A percentile compares a stretch with the other conserved stretches of the same genome.
Conservation (phyloP, 805 yeast genomes). For the Ascoidea rubescens region DNA sequence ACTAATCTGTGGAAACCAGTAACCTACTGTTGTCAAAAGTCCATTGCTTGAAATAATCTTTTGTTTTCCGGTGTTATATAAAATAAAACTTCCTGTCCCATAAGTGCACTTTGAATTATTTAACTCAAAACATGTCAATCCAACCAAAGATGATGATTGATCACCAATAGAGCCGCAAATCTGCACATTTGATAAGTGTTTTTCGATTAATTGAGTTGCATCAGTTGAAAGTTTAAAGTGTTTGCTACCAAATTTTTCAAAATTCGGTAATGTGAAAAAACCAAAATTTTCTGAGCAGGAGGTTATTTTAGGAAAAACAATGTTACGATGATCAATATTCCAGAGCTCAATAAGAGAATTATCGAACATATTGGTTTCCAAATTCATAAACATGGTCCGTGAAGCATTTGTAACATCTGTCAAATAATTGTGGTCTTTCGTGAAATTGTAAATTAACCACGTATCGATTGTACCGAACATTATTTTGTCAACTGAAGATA, state of each 20-base stretch:
- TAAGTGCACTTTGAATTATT: constrained; percentile 93
- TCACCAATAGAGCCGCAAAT: constrained; percentile 88
- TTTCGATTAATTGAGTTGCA: constrained; percentile 32
- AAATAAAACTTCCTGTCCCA: constrained; percentile 89
- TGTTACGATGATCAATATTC: constrained; percentile 56
- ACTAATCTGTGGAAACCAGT: constrained; percentile 64
- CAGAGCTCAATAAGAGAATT: constrained; percentile 62
- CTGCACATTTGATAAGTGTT: constrained; percentile 47
- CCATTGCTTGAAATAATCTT: constrained; percentile 69
- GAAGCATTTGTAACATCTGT: constrained; percentile 89
- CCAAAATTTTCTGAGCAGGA: constrained; percentile 76
- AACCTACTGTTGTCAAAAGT: constrained; percentile 79
- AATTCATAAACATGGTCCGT: constrained; percentile 80
- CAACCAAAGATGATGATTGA: constrained; percentile 87
- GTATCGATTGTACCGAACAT: constrained; percentile 93
- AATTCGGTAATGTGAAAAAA: constrained; percentile 48
- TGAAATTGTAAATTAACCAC: constrained; percentile 80
- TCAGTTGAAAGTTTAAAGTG: constrained; percentile 35
- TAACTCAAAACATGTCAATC: constrained; percentile 71
- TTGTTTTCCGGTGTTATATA: constrained; percentile 72
- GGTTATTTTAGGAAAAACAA: constrained; percentile 61
- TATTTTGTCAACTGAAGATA: constrained; percentile 26
- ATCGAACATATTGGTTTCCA: constrained; percentile 65
- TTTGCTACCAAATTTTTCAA: constrained; percentile 10
- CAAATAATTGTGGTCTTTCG: constrained; percentile 53